Conservation (phyloP, 108 stramenopile species). For the Skeletonema grethae region DNA sequence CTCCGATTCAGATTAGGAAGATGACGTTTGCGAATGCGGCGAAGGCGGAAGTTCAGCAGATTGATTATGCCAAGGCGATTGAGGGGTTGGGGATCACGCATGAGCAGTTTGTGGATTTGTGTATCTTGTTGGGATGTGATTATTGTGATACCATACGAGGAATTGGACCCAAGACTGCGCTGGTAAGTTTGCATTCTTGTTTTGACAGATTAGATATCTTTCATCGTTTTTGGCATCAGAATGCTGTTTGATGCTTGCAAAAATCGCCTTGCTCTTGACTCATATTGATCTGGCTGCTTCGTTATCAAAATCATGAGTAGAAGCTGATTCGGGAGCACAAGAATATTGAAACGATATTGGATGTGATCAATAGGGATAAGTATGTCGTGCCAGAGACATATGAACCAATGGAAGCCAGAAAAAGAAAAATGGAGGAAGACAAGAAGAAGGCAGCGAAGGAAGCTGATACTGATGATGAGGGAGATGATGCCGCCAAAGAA, state of each 20-base stretch:
- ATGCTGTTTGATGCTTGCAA: too few relatives aligned
- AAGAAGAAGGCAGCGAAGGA: slow-evolving; percentile 43
- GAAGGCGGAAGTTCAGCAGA: slow-evolving; percentile 77
- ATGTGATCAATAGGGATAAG: slow-evolving; percentile 75
- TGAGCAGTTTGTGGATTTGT: slow-evolving; percentile 98
- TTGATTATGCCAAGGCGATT: slow-evolving; percentile 90
- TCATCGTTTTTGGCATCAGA: too few relatives aligned
- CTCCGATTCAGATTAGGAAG: slow-evolving; percentile 90
- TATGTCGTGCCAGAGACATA: slow-evolving; percentile 83
- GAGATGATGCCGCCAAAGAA: slow-evolving; percentile 20
- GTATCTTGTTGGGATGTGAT: slow-evolving; percentile 97
- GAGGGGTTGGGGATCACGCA: slow-evolving; percentile 89
- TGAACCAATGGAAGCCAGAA: slow-evolving; percentile 60
- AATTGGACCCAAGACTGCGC: slow-evolving; percentile 97
- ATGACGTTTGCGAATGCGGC: slow-evolving; percentile 87
- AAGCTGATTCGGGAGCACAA: slow-evolving; percentile 89
- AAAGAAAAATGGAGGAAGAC: slow-evolving; percentile 46
- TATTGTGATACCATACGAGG: slow-evolving; percentile 96
- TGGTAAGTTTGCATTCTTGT: slow-evolving; percentile 20
- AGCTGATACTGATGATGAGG: slow-evolving; percentile 48
- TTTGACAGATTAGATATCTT: too few relatives aligned
- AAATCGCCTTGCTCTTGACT: too few relatives aligned
- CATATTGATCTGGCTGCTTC: too few relatives aligned
- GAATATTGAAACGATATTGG: slow-evolving; percentile 87
- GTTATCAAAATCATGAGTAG: too few relatives aligned